A percentile compares a stretch with the other conserved stretches of the same genome.
These are phyloP conservation scores for Wickerhamiella dianesei DNA, from an alignment of 805 yeast genomes.

Conservation along the genomic window DNA sequence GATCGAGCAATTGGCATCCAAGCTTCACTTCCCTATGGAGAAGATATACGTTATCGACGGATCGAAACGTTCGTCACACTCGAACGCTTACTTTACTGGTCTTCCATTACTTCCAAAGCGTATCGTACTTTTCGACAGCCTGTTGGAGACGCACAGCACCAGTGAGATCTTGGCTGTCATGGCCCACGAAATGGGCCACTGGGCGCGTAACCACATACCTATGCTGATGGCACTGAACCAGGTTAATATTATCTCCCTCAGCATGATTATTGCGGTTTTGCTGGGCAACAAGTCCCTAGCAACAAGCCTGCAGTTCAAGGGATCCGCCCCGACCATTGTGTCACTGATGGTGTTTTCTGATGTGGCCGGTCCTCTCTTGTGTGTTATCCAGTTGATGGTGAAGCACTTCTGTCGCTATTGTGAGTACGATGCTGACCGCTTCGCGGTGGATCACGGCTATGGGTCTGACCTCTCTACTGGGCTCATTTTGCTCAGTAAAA, in stretches of 20 bases:
- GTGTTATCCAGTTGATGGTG: conserved; percentile 49
- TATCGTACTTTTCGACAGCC: conserved; percentile 85
- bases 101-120: conserved; percentile 86
- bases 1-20: conserved; percentile 64
- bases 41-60: conserved; percentile 87
- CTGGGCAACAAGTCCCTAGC: conserved; percentile 68
- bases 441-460: conserved; percentile 64
- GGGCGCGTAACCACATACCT: conserved; percentile 85
- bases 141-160: conserved; percentile 63
- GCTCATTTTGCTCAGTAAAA: conserved; percentile 59
- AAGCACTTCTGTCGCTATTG: conserved; percentile 67
- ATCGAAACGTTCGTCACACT: conserved; percentile 91
- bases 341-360: conserved; percentile 75
- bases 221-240: conserved; percentile 56
- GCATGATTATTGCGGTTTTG: conserved; percentile 66
- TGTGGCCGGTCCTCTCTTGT: conserved; percentile 63
- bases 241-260: conserved; percentile 47
- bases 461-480: conserved; percentile 54
- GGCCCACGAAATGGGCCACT: conserved; percentile 98
- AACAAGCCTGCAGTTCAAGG: conserved; percentile 60
- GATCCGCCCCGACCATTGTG: conserved; percentile 53
- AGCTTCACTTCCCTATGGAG: conserved; percentile 72
- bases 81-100: conserved; percentile 93
- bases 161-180: conserved; percentile 83
- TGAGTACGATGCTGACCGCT: conserved; percentile 89